Base-by-base conservation (phyloP, 371 early-diverging fungal genomes). In the Mortierella sp. region DNA sequence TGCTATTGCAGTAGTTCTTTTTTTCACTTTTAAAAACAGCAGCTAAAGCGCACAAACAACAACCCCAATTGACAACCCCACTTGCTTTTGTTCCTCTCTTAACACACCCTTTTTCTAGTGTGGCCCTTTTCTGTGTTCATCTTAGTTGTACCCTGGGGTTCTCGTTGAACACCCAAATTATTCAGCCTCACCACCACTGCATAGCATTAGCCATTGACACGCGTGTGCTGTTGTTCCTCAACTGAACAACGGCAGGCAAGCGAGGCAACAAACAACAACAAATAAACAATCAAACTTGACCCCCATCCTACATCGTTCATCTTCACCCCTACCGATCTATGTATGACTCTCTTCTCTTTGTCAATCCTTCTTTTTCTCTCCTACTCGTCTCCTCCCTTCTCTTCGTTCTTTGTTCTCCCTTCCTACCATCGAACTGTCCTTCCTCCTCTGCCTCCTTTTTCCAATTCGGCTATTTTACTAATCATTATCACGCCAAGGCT, bases 401-500 rank as follows among this genome's bases (percentile, higher is more conserved):
- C 18, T 18, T 51, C 49, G 7, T 49, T 49, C 49, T 18, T 49
- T 24, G 54, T 54, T 54, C 58, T 12, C 58, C 12, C 27, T 29
- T 3, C 5, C 60, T 6, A 14, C 14, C 60, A 35, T 58, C 29
- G 11, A 29, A 29, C 60, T 29, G 3, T 5, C 11, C 14, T 3
- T 14, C 29, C 60, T 29, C 48, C 48, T 60, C 32, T 29, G 12
- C 12, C 29, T 29, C 60, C 27, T 29, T 27, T 27, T 3, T 27
- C 12, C 60, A 32, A 29, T 32, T 60, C 32, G 60, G 60, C 27
- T 58, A 14, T 27, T 58, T 58, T 29, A 58, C 58, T 29, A 58
- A 58, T 58, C 58, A 58, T 60, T n/a, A 55, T n/a, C 58, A 58
- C 29, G 29, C 58, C 29, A 63, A 63, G 63, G 63, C 63, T 63